phyloP scores from a whole-genome alignment of 768 basidiomycete species.

The Mycena crocata region DNA sequence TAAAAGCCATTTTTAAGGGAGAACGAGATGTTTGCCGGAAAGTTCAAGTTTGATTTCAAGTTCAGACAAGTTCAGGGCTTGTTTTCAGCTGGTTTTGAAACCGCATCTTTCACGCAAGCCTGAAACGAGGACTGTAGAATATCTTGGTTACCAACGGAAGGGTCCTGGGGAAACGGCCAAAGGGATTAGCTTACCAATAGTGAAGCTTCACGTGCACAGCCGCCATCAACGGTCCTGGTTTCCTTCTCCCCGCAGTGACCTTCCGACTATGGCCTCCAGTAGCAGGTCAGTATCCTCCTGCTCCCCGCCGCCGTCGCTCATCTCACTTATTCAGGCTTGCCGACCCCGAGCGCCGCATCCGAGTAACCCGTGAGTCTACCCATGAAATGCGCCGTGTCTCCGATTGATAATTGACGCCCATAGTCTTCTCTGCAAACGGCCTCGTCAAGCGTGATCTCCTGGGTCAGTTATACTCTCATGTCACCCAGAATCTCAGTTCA shows the following conservation, averaged over 20 bases:
- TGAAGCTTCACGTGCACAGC: constrained; percentile 7
- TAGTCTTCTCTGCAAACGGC: constrained; percentile 82
- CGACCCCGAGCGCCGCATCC: constrained; percentile 61
- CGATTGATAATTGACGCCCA: constrained; percentile 14
- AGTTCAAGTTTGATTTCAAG: too few relatives aligned
- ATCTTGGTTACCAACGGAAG: too few relatives aligned
- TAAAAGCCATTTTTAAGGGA: too few relatives aligned
- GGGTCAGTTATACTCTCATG: constrained; percentile 41
- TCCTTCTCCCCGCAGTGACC: constrained; percentile 8
- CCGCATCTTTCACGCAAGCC: too few relatives aligned
- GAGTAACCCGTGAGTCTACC: constrained; percentile 59
- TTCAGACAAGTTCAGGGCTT: too few relatives aligned
- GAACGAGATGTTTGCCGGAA: too few relatives aligned
- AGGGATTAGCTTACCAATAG: neutral
- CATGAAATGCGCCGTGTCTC: constrained; percentile 13
- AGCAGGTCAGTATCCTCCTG: constrained; percentile 46
- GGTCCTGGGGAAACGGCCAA: neutral
- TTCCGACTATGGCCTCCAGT: constrained; percentile 36
- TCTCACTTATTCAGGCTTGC: constrained; percentile 47
- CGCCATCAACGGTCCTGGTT: neutral
- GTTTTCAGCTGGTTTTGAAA: too few relatives aligned
- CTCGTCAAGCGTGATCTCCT: constrained; percentile 84
- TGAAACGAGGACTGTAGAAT: too few relatives aligned
- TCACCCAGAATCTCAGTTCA: neutral
- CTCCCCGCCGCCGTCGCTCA: constrained; percentile 19